Evolutionary conservation across 768 basidiomycete species (phyloP).

Genomic region (Cyclocybe aegerita): DNA sequence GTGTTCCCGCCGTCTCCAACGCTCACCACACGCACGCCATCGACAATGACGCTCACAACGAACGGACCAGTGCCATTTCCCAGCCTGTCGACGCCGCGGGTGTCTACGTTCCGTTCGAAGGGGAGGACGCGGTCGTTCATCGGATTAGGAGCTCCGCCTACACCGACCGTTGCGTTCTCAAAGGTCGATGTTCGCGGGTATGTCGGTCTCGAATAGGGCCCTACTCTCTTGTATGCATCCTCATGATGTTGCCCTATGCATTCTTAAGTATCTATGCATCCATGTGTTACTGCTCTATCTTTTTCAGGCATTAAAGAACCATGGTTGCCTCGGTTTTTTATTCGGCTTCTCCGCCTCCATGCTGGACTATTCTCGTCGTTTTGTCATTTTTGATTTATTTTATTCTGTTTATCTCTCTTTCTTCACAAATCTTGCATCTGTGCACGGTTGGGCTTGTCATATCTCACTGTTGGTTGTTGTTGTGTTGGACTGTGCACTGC

Average conservation of each 20-base stretch:
- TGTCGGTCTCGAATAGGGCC: conserved; percentile 48
- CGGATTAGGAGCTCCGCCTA: conserved; percentile 62
- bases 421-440: background rate
- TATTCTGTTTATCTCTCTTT: conserved; percentile 6
- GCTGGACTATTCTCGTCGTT: background rate
- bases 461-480: conserved; percentile 1
- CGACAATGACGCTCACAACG: conserved; percentile 80
- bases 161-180: conserved; percentile 80
- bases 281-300: conserved; percentile 4
- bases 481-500: conserved; percentile 20
- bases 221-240: background rate
- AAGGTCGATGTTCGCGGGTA: conserved; percentile 85
- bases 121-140: conserved; percentile 76
- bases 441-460: background rate
- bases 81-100: conserved; percentile 61
- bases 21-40: conserved; percentile 59
- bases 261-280: conserved; percentile 6
- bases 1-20: conserved; percentile 82
- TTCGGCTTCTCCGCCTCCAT: background rate
- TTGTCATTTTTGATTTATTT: background rate
- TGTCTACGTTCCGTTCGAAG: conserved; percentile 64
- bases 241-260: conserved; percentile 4
- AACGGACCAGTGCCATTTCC: conserved; percentile 56
- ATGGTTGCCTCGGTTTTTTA: background rate
- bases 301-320: conserved; percentile 3